Evolutionary conservation across 495 filamentous ascomycete genomes (phyloP), one percentile per base, ranked within the genome.

Genomic region (Penicillium paradoxum): DNA sequence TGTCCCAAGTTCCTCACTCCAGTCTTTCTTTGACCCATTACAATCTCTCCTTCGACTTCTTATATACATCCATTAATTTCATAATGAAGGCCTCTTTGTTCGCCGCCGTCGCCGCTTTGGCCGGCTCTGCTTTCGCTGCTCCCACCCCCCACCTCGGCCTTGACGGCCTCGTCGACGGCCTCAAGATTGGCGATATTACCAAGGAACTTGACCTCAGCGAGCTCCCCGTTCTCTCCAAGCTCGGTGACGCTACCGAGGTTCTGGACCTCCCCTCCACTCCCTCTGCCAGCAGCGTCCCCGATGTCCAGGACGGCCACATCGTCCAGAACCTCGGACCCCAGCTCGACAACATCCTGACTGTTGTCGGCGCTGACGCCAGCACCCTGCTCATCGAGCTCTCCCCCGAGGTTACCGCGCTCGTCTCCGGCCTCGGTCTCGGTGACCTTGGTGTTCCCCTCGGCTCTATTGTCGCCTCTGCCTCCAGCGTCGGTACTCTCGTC

Each of bases 41-140:
- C 49, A 60, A 63, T 68, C 70, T 63, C 55, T 73, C 70, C 48
- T 67, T 70, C 43, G 40, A 38, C 22, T 46, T 55, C 48, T 45
- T 57, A 38, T 49, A 58, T 58, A 59, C 37, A 59, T 37, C 53
- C 48, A 49, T 59, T 51, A 55, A 60, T 57, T 39, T 58, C 64
- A 73, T 29, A 54, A 71, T 73, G 70, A 73, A 73, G 70, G 62
- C 63, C 49, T 62, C 66, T 32, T 65, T 71, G 36, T 53, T 64
- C 47, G 55, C 69, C 47, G 56, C 59, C 49, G n/a, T 73, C 45
- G 68, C 68, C 47, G 59, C 66, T 46, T 45, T 69, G 44, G 68
- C 70, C 53, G 41, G 56, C 55, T 58, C 63, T 45, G 64, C 61
- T 56, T 29, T 67, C 24, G 71, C 69, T 42, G 68, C 66, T 49